A percentile compares a stretch with the other conserved stretches of the same genome.
Conservation (phyloP, 192 early-diverging fungal genomes). For the Pilaira anomala region DNA sequence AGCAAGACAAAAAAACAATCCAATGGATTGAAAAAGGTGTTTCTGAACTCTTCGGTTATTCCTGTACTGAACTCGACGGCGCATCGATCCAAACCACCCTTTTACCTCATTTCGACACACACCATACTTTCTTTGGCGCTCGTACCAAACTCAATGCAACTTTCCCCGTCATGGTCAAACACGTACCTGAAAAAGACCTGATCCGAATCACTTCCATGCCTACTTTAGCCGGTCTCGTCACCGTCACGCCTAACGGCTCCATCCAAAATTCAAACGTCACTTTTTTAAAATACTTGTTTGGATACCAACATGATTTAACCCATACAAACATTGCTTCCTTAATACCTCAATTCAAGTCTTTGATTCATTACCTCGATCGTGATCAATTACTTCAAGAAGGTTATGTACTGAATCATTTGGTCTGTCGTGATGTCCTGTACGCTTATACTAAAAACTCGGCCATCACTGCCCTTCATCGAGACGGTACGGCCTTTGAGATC, state of each 20-base stretch:
- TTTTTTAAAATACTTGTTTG: conserved; percentile 64
- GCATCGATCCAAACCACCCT: not conserved
- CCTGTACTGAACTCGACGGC: conserved; percentile 39
- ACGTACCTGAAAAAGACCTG: conserved; percentile 14
- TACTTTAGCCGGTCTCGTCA: conserved; percentile 63
- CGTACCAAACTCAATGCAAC: conserved; percentile 45
- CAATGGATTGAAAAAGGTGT: conserved; percentile 43
- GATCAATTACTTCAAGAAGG: conserved; percentile 25
- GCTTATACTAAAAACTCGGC: conserved; percentile 7
- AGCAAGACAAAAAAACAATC: conserved; percentile 36
- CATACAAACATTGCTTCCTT: conserved; percentile 45
- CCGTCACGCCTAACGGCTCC: conserved; percentile 34
- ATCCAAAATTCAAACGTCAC: conserved; percentile 55
- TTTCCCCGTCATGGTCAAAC: conserved; percentile 56
- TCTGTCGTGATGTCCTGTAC: conserved; percentile 21
- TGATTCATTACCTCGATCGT: conserved; percentile 39
- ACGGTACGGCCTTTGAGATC: conserved; percentile 55
- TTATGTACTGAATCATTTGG: conserved; percentile 17
- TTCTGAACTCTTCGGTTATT: conserved; percentile 47
- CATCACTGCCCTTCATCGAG: conserved; percentile 55
- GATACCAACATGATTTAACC: conserved; percentile 47
- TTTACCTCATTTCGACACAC: not conserved
- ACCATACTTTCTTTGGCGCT: conserved; percentile 52
- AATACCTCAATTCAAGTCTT: conserved; percentile 54
- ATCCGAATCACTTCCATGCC: conserved; percentile 62